Evolutionary conservation across 2,329 filamentous ascomycete species (phyloP).

Genomic region (Cercospora sojina): DNA sequence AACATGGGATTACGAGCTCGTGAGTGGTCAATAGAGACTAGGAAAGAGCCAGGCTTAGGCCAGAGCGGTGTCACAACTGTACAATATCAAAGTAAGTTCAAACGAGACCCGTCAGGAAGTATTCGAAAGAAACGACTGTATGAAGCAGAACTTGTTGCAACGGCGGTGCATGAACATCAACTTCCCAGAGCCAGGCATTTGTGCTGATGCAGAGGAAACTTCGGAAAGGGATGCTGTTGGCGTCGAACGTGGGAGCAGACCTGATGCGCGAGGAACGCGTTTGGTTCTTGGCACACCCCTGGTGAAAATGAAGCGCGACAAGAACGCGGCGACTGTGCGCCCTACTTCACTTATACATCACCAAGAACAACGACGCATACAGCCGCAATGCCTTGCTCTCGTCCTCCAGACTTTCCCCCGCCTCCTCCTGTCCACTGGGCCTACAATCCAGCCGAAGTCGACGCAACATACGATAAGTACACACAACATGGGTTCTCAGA

Average conservation of each 20-base stretch:
- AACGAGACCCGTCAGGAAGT: no score
- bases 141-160: no score
- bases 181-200: neutral
- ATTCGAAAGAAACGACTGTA: no score
- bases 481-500: neutral
- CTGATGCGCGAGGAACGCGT: neutral
- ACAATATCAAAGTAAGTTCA: neutral
- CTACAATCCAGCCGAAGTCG: neutral
- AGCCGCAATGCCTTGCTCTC: neutral
- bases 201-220: neutral
- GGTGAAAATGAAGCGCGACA: neutral
- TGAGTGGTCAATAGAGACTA: neutral
- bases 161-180: neutral
- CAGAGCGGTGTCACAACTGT: no score
- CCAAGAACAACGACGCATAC: neutral
- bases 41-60: neutral
- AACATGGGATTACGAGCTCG: conserved; percentile 44
- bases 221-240: neutral
- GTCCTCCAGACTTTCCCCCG: neutral
- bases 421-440: neutral
- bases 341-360: neutral
- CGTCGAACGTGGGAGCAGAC: no score
- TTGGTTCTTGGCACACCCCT: neutral
- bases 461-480: neutral
- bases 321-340: neutral